Base-by-base conservation (phyloP, 768 basidiomycete species). In the Suillus ampliporus region DNA sequence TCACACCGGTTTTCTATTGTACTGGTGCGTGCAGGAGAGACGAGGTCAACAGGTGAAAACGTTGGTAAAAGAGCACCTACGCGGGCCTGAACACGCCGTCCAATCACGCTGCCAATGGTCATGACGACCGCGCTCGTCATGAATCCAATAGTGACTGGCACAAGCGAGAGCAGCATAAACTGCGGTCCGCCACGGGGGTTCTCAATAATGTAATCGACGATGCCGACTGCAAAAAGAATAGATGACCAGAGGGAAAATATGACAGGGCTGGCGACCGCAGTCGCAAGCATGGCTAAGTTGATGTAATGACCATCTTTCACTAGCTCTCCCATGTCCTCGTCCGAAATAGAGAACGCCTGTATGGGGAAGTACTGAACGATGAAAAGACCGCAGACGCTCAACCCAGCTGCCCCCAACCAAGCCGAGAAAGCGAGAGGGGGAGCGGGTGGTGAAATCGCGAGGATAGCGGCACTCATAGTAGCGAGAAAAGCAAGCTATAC, bases 361-460 rank as follows among this genome's bases (percentile, higher is more conserved):
- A 21, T 52, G n/a, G n/a, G 34, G 2, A 52, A 35, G 51, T 10
- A 53, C 21, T 53, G 52, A 15, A 37, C 52, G 13, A 53, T 53
- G 14, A 53, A 53, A 53, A 53, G 52, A 23, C 35, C 52, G 21
- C 52, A 37, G 35, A 9, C 21, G 52, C 52, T 53, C 21, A 53
- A 17, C 34, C 52, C 52, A 21, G 34, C 34, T 21, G 52, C 34
- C n/a, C 34, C 35, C 21, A 53, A 2, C 35, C 35, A 53, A 23
- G 35, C 52, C 35, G 52, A 53, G 34, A 37, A 53, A 37, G 52
- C 35, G 34, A 53, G 52, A 35, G 51, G 34, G n/a, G 51, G 51
- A 35, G 51, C 41, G 19, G 41, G 6, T 14, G 34, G 51, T 21
- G 51, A 52, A 35, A 52, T 52, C n/a, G 51, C n/a, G n/a, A 52